Evolutionary conservation across 106 monocot genomes (phyloP).

Genomic region (Vanilla planifolia): DNA sequence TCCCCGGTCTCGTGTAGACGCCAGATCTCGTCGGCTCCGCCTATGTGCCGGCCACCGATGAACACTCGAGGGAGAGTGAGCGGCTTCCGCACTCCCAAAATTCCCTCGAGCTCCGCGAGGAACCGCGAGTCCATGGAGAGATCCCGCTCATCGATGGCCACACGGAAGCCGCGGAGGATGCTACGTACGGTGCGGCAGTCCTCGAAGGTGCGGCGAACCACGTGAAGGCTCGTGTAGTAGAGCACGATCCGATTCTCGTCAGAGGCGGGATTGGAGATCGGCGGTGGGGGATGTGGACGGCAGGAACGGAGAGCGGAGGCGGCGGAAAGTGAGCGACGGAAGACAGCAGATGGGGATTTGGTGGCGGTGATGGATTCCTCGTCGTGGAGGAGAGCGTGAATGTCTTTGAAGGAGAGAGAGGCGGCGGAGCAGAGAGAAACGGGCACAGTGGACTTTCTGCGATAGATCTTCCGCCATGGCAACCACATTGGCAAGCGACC

Average conservation of each 20-base stretch:
- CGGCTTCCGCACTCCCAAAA: background rate
- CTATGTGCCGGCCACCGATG: constrained; percentile 9
- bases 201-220: constrained; percentile 15
- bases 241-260: constrained; percentile 3
- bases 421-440: background rate
- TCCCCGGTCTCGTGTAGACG: constrained; percentile 13
- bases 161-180: constrained; percentile 12
- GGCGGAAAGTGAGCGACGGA: constrained; percentile 11
- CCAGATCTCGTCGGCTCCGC: constrained; percentile 6
- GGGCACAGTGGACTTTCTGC: background rate
- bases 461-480: background rate
- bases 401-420: constrained; percentile 14
- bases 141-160: constrained; percentile 9
- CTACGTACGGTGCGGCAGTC: constrained; percentile 10
- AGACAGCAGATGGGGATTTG: background rate
- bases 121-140: constrained; percentile 7
- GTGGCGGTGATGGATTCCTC: background rate
- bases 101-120: constrained; percentile 5
- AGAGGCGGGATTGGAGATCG: background rate
- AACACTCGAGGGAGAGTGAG: constrained; percentile 1
- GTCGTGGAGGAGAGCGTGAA: background rate
- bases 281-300: background rate
- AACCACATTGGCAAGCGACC: background rate
- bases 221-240: constrained; percentile 11
- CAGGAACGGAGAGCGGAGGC: constrained; percentile 12